Evolutionary conservation across 116 monocot genomes (phyloP).

Genomic region (Phalaenopsis hybrid): DNA sequence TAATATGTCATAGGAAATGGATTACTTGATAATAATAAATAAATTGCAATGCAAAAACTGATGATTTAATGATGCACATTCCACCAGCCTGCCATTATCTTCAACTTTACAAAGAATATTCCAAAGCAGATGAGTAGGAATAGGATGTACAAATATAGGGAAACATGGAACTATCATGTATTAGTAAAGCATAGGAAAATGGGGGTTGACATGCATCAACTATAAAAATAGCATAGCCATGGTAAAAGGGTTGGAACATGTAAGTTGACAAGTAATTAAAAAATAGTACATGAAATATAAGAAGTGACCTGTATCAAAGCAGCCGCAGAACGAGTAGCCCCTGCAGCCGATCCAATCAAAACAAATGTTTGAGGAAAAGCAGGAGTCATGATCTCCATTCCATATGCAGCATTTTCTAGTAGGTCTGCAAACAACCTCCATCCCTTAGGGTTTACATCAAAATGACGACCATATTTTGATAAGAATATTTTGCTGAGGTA

Average conservation of each 20-base stretch:
- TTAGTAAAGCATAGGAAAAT: not conserved
- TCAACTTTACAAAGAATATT: not conserved
- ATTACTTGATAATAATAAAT: not conserved
- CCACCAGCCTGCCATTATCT: not conserved
- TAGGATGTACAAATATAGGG: not conserved
- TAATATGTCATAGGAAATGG: not conserved
- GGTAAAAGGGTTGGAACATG: not conserved
- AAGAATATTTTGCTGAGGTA: constrained; percentile 97
- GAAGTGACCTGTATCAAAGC: constrained; percentile 71
- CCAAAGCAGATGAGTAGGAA: not conserved
- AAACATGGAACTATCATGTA: not conserved
- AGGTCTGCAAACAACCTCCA: constrained; percentile 97
- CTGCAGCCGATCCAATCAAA: constrained; percentile 81
- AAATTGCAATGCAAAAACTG: not conserved
- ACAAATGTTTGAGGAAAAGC: constrained; percentile 94
- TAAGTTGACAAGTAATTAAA: not conserved
- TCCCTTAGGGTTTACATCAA: constrained; percentile 95
- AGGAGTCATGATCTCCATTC: constrained; percentile 89
- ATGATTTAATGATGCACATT: not conserved
- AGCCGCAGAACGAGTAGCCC: constrained; percentile 90
- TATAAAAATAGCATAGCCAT: not conserved
- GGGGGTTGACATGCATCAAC: not conserved
- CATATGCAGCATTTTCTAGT: constrained; percentile 85
- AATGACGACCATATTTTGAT: constrained; percentile 95
- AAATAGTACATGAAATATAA: not conserved